Base-by-base conservation (phyloP, 768 basidiomycete species). In the Filobasidium wieringae region DNA sequence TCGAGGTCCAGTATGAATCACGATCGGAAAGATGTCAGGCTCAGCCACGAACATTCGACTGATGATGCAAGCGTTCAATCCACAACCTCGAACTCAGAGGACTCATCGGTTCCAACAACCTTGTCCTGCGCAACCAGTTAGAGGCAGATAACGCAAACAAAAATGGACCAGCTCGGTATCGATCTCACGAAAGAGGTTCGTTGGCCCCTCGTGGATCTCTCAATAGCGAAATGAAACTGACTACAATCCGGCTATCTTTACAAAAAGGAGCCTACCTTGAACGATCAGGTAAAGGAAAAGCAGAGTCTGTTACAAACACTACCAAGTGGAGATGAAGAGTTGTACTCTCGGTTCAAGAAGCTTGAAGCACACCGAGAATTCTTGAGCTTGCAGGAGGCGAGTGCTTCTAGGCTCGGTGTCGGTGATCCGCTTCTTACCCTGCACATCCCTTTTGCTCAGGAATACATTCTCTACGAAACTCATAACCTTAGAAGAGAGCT, bases 401-500 rank as follows among this genome's bases (percentile, higher is more conserved):
- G 69, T 68, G 17, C 17, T 5, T 1, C n/a, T 26, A 5, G 14
- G 17, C 12, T 14, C 30, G 17, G 15, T 2, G 15, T 26, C 32
- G 5, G 37, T 40, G 11, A 31, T 34, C 17, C 36, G 36, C 36
- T 37, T 37, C 36, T 37, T 19, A 37, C 36, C 12, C 36, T 19
- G 27, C 24, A 14, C 22, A 8, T n/a, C n/a, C n/a, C n/a, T n/a
- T n/a, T 90, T 27, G 85, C 86, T 68, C 87, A 96, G 76, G 87
- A 86, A 76, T 99, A 97, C 73, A 95, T 99, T 76, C 93, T 97
- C 72, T 93, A 99, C 66, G 95, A 99, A 74, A 92, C 95, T 68
- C 88, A 88, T 15, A 96, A 96, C 69, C 82, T 99, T 56, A 93
- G 97, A 75, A 84, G 93, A 51, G 95, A 99, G 76, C 85, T 99